Base-by-base conservation (phyloP, 768 basidiomycete species). In the Kwoniella bestiolae region DNA sequence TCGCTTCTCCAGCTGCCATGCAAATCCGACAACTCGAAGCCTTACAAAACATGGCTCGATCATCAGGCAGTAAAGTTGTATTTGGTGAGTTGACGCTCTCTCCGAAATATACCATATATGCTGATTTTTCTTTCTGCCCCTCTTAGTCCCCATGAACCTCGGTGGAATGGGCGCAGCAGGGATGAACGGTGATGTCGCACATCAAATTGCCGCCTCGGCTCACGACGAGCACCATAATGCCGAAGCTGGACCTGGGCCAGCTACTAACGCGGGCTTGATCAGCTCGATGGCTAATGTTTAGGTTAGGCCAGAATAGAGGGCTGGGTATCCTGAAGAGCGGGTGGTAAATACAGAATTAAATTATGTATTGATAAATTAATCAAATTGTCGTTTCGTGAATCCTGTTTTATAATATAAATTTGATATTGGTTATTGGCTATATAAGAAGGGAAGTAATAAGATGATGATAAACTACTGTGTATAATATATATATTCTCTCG, bases 11-110 rank as follows among this genome's bases (percentile, higher is more conserved):
- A 8, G 94, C 95, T 23, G 95, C 95, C 60, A 96, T 97, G 93
- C 94, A 96, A 82, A 97, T 97, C 79, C 86, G 95, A 65, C 95
- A 97, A 80, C 86, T 98, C 68, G 95, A 99, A 82, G 92, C 94
- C 52, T 86, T 97, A 69, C 93, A 96, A 85, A 86, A 87, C 75
- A 98, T 98, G 94, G 91, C 94, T 52, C 90, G 91, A 82, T 88
- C 87, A 16, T 21, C 63, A 1, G 85, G 85, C 70, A 88, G 86
- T 85, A 98, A 98, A 82, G 92, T 95, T 71, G 86, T 98, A 62
- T 96, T 97, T 73, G 94, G 75, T 77, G 56, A 56, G 78, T 56
- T 18, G n/a, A 16, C 52, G 26, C 21, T 32, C 46, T 49, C 51
- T 23, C 32, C 9, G 44, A 56, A 26, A 32, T 65, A n/a, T 23